Percentiles rank a stretch among this genome's conserved stretches.
phyloP scores from a whole-genome alignment of 306 rosid species.

The Carpinus fangiana region DNA sequence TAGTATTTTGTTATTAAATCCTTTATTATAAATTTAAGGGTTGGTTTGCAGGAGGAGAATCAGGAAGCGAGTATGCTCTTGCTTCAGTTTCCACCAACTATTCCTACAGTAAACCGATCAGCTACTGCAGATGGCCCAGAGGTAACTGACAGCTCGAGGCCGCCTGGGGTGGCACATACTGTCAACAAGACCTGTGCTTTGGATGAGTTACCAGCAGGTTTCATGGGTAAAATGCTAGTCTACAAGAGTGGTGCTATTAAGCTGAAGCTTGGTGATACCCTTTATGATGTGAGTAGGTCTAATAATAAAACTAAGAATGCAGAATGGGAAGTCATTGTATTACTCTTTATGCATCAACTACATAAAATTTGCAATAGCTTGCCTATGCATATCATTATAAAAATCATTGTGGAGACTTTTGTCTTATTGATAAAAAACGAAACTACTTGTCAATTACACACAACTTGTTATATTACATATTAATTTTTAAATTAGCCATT shows the following conservation, averaged over 20 bases:
- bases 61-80: slow-evolving; percentile 58
- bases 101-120: slow-evolving; percentile 48
- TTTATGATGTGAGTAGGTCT: slow-evolving; percentile 69
- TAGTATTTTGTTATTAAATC: slow-evolving; percentile 9
- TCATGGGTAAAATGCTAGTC: slow-evolving; percentile 81
- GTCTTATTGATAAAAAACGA: neutral
- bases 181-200: slow-evolving; percentile 36
- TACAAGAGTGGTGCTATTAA: slow-evolving; percentile 79
- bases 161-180: slow-evolving; percentile 20
- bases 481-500: neutral
- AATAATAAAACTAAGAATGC: slow-evolving; percentile 14
- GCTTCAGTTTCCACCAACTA: slow-evolving; percentile 53
- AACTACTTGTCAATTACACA: neutral
- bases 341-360: slow-evolving; percentile 2
- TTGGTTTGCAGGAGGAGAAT: slow-evolving; percentile 69
- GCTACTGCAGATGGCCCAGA: slow-evolving; percentile 25
- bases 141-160: slow-evolving; percentile 32
- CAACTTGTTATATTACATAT: neutral
- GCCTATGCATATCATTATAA: neutral
- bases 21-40: slow-evolving; percentile 27
- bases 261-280: slow-evolving; percentile 71
- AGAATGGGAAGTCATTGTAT: neutral
- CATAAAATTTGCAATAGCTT: slow-evolving; percentile 5
- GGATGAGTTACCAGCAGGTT: slow-evolving; percentile 63
- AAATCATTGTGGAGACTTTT: neutral